phyloP scores from a whole-genome alignment of 1,284 basidiomycete species.

The Baeospora myosura region DNA sequence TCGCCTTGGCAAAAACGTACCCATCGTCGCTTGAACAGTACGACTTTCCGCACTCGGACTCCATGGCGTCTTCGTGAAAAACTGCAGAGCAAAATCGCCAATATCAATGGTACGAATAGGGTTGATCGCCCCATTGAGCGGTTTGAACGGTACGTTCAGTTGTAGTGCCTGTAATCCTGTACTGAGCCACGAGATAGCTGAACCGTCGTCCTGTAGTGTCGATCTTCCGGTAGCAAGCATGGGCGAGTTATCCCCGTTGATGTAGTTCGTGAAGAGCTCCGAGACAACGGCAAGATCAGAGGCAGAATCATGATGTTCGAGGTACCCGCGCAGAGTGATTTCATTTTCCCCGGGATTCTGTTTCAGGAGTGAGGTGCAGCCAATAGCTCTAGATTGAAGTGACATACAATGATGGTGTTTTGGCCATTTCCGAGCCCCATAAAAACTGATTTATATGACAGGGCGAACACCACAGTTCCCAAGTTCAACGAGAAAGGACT shows the following conservation, averaged over 20 bases:
- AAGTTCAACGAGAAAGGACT: conserved; percentile 61
- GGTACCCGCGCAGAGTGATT: conserved; percentile 54
- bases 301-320: conserved; percentile 47
- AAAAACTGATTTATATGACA: conserved; percentile 53
- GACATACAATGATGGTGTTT: conserved; percentile 44
- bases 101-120: conserved; percentile 67
- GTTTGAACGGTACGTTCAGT: conserved; percentile 58
- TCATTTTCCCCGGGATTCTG: conserved; percentile 51
- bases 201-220: conserved; percentile 47
- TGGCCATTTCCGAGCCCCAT: conserved; percentile 53
- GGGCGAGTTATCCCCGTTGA: conserved; percentile 57
- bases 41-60: conserved; percentile 51
- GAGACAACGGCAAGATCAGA: conserved; percentile 49
- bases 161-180: conserved; percentile 51
- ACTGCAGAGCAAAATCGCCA: conserved; percentile 53
- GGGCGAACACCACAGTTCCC: conserved; percentile 61
- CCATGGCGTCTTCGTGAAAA: conserved; percentile 53
- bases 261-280: conserved; percentile 65
- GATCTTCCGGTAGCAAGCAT: conserved; percentile 58
- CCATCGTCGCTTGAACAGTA: conserved; percentile 51
- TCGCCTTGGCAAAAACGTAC: too few species aligned
- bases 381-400: conserved; percentile 2
- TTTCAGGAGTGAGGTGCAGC: conserved; percentile 4
- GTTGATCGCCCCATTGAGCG: conserved; percentile 42
- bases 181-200: conserved; percentile 62